These are phyloP conservation scores for Canna indica DNA, from an alignment of 176 grass and related monocot genomes.

Conservation along the genomic window DNA sequence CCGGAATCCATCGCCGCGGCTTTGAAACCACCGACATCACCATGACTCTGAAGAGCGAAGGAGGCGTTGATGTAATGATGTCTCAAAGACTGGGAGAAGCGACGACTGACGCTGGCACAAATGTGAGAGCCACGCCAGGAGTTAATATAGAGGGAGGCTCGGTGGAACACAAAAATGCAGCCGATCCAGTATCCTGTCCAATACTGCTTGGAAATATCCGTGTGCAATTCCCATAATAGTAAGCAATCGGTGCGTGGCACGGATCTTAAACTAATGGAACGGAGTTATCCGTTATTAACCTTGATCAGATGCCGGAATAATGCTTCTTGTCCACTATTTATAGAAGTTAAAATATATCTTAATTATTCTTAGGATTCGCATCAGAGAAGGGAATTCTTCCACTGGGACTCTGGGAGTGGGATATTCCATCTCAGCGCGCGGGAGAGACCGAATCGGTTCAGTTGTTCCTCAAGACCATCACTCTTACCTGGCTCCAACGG, in stretches of 20 bases:
- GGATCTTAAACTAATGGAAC: neutral
- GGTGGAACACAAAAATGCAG: neutral
- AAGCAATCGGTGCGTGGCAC: neutral
- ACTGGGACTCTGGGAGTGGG: neutral
- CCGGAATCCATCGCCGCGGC: constrained; percentile 40
- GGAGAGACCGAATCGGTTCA: neutral
- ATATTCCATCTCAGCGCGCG: neutral
- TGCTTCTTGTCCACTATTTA: neutral
- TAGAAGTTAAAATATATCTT: neutral
- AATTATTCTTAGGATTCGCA: constrained; percentile 2
- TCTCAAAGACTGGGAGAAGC: too few species aligned
- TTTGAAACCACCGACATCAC: constrained; percentile 54
- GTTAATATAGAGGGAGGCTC: neutral
- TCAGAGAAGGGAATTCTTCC: neutral
- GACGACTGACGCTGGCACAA: neutral
- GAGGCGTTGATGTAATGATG: neutral
- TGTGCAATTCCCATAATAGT: neutral
- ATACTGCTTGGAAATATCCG: neutral
- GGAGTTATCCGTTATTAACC: too few species aligned
- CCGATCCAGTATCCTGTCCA: neutral
- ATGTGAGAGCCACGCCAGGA: neutral
- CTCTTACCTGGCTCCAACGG: neutral
- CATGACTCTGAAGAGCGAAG: constrained; percentile 17
- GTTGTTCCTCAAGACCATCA: neutral
- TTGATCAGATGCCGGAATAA: neutral